Evolutionary conservation across 2,329 filamentous ascomycete species (phyloP), one percentile per base, ranked within the genome.

Genomic region (Zymoseptoria brevis): DNA sequence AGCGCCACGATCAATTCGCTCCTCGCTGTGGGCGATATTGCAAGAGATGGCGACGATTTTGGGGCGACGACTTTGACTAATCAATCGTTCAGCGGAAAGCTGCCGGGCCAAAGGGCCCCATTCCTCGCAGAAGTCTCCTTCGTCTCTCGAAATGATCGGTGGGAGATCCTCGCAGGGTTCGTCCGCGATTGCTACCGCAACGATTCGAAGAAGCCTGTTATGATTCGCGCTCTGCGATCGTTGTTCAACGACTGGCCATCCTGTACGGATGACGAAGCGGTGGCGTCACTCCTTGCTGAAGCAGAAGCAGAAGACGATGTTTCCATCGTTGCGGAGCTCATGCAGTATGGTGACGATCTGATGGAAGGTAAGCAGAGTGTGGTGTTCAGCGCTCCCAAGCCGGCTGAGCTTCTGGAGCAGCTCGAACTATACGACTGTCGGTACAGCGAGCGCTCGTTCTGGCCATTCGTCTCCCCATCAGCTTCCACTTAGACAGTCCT

Each of bases 121-220:
- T 68, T 66, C 55, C 19, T 41, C 2, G 65, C 66, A 1, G 49
- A 62, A 29, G 62, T 68, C 24, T 49, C 53, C 22, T 66, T 67
- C 52, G 67, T 63, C 52, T 50, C 24, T 22, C 45, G 13, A 9
- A 30, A 59, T 0, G 58, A 66, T n/a, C 53, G 35, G 5, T 29
- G 30, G 7, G 57, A 57, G 7, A 60, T 66, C 29, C 51, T 67
- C 3, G 19, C 13, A 1, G 29, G 48, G 4, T 26, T 52, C 7
- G 9, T 67, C 19, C 22, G 21, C 21, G 21, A 22, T 22, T 22
- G 21, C 21, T 22, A 22, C 21, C 21, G 21, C 4, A 22, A 22
- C 21, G 4, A 22, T 22, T 22, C 21, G 21, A 22, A 22, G 21
- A 22, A 2, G 21, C 21, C 21, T 22, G 21, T 22, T 22, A 4